Conservation (phyloP, 2,329 filamentous ascomycete species). For the Neofusicoccum kwambonambiense region DNA sequence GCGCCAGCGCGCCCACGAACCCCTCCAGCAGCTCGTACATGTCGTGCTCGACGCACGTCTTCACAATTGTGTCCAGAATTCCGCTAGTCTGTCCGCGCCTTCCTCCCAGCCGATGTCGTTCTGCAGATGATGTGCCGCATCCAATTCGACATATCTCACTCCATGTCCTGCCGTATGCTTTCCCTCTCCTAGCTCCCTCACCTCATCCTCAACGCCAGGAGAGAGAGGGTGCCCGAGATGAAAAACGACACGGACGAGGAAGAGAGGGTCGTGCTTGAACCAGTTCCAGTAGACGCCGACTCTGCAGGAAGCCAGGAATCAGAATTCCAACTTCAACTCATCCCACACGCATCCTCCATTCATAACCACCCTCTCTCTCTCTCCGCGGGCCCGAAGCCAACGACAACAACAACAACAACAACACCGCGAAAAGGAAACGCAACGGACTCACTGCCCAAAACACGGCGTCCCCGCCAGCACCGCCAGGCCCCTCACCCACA, state of each 20-base stretch:
- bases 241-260: conserved; percentile 46
- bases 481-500: too few species aligned
- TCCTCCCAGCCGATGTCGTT: conserved; percentile 52
- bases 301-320: conserved; percentile 21
- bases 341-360: conserved; percentile 28
- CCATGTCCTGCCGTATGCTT: conserved; percentile 25
- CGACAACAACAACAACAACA: too few species aligned
- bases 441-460: too few species aligned
- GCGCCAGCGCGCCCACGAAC: not conserved
- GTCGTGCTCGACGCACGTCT: not conserved
- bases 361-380: not conserved
- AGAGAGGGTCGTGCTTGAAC: conserved; percentile 50
- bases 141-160: conserved; percentile 44
- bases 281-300: conserved; percentile 47
- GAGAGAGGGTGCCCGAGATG: conserved; percentile 53
- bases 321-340: conserved; percentile 40
- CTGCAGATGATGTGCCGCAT: conserved; percentile 54
- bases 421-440: too few species aligned
- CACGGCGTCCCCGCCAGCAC: too few species aligned
- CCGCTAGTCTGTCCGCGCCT: conserved; percentile 39
- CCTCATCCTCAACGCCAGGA: conserved; percentile 29
- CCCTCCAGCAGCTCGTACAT: conserved; percentile 6
- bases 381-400: conserved; percentile 54
- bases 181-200: not conserved
- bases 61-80: not conserved